A percentile compares a stretch with the other conserved stretches of the same genome.
phyloP scores from a whole-genome alignment of 2,329 filamentous ascomycete species.

The Fusarium compactum region DNA sequence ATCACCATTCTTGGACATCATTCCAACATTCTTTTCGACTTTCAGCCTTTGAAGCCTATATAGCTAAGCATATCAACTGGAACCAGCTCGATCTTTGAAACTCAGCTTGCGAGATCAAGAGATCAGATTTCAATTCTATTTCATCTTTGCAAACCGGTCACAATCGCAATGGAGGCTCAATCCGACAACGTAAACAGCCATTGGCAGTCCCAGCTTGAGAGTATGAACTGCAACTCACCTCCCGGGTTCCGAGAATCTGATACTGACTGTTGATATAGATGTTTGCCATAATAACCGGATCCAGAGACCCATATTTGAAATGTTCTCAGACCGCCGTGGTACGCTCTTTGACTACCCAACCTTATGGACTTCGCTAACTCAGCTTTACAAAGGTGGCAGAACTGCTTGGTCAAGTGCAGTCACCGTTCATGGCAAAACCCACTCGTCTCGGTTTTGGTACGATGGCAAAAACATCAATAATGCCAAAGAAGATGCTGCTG shows the following conservation, averaged over 20 bases:
- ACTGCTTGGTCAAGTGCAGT: constrained; percentile 92
- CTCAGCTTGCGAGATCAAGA: neutral
- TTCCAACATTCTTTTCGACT: neutral
- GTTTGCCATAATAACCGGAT: constrained; percentile 68
- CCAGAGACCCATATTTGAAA: constrained; percentile 71
- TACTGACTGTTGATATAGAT: constrained; percentile 56
- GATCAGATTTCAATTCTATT: neutral
- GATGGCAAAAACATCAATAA: constrained; percentile 90
- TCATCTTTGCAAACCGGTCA: neutral
- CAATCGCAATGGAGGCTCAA: constrained; percentile 41
- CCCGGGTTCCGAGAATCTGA: neutral
- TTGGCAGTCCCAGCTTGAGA: constrained; percentile 70
- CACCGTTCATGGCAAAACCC: constrained; percentile 72
- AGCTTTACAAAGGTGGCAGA: constrained; percentile 73
- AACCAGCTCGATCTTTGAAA: neutral
- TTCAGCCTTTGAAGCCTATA: neutral
- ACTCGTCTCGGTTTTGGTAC: constrained; percentile 89
- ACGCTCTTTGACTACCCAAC: constrained; percentile 43
- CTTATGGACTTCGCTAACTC: neutral
- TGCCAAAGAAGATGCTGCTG: constrained; percentile 90
- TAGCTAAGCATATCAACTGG: neutral
- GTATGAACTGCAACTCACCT: constrained; percentile 55
- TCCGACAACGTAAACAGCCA: constrained; percentile 44
- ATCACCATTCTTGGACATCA: neutral
- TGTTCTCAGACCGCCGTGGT: constrained; percentile 82